These are phyloP conservation scores for Kalanchoe fedtschenkoi DNA, from an alignment of 164 flowering plant species.

Conservation along the genomic window DNA sequence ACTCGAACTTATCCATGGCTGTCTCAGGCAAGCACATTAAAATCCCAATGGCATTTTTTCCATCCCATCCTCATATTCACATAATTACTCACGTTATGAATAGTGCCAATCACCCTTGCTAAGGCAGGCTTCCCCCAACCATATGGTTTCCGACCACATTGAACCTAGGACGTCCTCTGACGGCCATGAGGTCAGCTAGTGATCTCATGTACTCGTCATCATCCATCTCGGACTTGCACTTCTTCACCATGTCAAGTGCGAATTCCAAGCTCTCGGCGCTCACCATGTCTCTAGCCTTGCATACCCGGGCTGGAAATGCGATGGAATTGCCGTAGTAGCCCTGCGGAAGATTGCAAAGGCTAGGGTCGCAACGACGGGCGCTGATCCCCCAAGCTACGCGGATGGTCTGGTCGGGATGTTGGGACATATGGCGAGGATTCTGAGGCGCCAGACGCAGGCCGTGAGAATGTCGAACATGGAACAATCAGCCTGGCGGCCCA, in stretches of 20 bases:
- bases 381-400: not conserved
- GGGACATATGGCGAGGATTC: not conserved
- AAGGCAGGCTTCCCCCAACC: not conserved
- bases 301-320: not conserved
- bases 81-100: not conserved
- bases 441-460: not conserved
- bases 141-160: not conserved
- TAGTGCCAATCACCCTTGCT: not conserved
- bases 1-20: conserved; percentile 6
- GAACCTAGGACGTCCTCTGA: not conserved
- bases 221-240: not conserved
- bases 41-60: not conserved
- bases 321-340: conserved; percentile 4
- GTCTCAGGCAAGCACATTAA: conserved; percentile 1
- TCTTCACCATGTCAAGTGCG: not conserved
- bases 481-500: not conserved
- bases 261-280: not conserved
- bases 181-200: not conserved
- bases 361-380: not conserved
- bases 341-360: not conserved
- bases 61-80: not conserved
- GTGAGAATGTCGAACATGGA: conserved; percentile 1
- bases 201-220: conserved; percentile 3
- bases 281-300: not conserved
- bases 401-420: not conserved